Conservation (phyloP, 2,329 filamentous ascomycete genomes). For the Colletotrichum sp. region DNA sequence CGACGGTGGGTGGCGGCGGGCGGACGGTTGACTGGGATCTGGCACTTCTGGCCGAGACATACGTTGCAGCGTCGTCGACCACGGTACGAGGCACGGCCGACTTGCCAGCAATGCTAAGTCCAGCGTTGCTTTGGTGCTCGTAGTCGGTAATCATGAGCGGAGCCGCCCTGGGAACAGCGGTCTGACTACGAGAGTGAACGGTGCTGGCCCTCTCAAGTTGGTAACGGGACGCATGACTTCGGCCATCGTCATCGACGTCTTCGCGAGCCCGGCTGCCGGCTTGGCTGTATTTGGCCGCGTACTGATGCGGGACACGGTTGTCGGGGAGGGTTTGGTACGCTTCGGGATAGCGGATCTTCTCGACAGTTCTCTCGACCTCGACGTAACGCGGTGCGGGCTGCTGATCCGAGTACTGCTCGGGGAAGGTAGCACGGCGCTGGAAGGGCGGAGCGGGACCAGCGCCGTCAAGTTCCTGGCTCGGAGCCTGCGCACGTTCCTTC, state of each 20-base stretch:
- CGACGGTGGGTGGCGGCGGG: conserved; percentile 27
- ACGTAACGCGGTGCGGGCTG: conserved; percentile 37
- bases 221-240: conserved; percentile 45
- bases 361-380: conserved; percentile 39
- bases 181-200: conserved; percentile 47
- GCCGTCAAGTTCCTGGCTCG: conserved; percentile 44
- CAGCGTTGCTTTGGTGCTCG: conserved; percentile 46
- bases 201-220: conserved; percentile 32
- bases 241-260: conserved; percentile 43
- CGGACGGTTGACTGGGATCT: conserved; percentile 40
- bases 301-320: conserved; percentile 39
- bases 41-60: conserved; percentile 48
- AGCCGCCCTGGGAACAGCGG: conserved; percentile 31
- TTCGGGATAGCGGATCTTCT: conserved; percentile 43
- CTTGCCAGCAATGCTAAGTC: conserved; percentile 36
- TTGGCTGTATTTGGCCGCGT: conserved; percentile 40
- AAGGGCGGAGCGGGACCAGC: conserved; percentile 34
- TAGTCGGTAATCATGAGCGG: conserved; percentile 45
- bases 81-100: neutral
- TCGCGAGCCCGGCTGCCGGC: conserved; percentile 31
- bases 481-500: conserved; percentile 51
- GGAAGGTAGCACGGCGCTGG: conserved; percentile 51
- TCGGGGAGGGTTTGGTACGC: conserved; percentile 32
- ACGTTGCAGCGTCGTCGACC: conserved; percentile 43
- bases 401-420: conserved; percentile 35